Conservation (phyloP, 1,139 yeast species). For the Diutina sp. region DNA sequence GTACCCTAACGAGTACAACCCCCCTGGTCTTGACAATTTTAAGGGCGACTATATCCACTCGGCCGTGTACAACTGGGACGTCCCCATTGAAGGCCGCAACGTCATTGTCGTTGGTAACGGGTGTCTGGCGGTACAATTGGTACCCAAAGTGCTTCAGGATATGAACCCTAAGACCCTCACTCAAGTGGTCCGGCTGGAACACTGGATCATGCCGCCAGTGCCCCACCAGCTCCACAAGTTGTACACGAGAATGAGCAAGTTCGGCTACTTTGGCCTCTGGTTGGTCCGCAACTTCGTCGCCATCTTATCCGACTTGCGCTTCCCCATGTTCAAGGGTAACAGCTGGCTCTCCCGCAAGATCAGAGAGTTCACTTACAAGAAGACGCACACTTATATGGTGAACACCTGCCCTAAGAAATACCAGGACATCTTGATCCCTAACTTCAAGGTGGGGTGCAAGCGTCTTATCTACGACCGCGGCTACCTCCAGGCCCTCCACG, state of each 20-base stretch:
- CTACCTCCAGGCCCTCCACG: not conserved
- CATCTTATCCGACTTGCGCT: not conserved
- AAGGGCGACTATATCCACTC: constrained; percentile 36
- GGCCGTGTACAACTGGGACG: constrained; percentile 32
- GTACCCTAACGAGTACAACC: constrained; percentile 16
- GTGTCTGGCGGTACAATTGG: not conserved
- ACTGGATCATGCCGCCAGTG: constrained; percentile 1
- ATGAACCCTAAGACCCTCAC: not conserved
- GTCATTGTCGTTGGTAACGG: constrained; percentile 1
- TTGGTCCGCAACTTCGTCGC: not conserved
- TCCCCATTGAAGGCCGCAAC: constrained; percentile 15
- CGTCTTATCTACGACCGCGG: constrained; percentile 1
- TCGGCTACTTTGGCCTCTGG: not conserved
- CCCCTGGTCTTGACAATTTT: constrained; percentile 25
- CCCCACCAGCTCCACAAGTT: not conserved
- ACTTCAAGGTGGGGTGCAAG: constrained; percentile 2
- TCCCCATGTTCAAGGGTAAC: not conserved
- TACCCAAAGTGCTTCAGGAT: not conserved
- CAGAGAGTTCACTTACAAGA: not conserved
- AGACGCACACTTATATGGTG: not conserved
- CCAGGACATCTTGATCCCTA: not conserved
- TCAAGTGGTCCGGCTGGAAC: not conserved
- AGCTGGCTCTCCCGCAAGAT: not conserved
- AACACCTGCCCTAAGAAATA: not conserved
- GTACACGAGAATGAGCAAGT: not conserved